A percentile compares a stretch with the other conserved stretches of the same genome.
phyloP scores from a whole-genome alignment of 2,329 filamentous ascomycete genomes.

The Ceratocystis ficicola region DNA sequence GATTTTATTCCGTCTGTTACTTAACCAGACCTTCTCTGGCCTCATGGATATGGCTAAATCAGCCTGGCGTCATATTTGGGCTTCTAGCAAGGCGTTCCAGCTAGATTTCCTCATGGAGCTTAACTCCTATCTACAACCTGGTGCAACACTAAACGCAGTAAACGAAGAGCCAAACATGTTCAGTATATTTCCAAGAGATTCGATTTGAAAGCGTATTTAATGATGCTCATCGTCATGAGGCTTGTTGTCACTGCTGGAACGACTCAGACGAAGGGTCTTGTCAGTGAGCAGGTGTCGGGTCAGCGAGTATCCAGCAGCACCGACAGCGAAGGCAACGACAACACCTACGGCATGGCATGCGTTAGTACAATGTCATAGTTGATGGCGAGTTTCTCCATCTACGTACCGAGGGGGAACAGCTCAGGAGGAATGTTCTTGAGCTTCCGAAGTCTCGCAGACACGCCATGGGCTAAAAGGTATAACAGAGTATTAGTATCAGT shows the following conservation, averaged over 20 bases:
- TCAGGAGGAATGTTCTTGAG: slow-evolving; percentile 86
- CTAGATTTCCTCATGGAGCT: neutral
- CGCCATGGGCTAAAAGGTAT: slow-evolving; percentile 62
- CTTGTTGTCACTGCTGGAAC: slow-evolving; percentile 39
- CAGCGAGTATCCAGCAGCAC: slow-evolving; percentile 72
- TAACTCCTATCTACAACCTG: neutral
- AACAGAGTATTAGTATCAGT: slow-evolving; percentile 8
- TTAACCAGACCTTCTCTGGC: neutral
- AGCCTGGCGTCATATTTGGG: neutral
- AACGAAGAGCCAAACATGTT: slow-evolving; percentile 7
- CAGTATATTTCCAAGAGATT: slow-evolving; percentile 25
- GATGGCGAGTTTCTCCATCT: slow-evolving; percentile 11
- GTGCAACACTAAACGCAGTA: slow-evolving; percentile 3
- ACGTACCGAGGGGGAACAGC: slow-evolving; percentile 80
- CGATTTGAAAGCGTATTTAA: slow-evolving; percentile 25
- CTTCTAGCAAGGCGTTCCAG: neutral
- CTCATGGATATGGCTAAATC: neutral
- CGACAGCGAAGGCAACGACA: slow-evolving; percentile 74
- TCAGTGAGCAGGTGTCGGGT: slow-evolving; percentile 72
- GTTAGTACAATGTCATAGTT: slow-evolving; percentile 26
- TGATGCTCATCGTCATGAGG: slow-evolving; percentile 28
- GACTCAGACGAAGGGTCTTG: slow-evolving; percentile 79
- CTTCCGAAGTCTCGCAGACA: slow-evolving; percentile 86
- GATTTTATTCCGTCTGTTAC: slow-evolving; percentile 12
- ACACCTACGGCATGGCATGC: slow-evolving; percentile 44